Evolutionary conservation across 768 basidiomycete species (phyloP).

Genomic region (Rhizopogon roseolus): DNA sequence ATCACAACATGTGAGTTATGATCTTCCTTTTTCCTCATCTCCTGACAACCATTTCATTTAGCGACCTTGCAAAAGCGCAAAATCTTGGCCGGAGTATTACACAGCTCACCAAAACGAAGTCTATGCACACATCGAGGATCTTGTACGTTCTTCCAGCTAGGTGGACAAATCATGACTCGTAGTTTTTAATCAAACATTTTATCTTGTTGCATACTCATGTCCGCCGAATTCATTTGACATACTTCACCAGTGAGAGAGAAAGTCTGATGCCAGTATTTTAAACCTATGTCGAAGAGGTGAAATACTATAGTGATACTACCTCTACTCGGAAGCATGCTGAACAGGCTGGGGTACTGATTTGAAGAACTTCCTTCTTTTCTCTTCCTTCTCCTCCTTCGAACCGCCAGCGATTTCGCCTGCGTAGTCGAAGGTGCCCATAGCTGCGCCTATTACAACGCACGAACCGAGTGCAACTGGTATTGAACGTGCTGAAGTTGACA

Average conservation of each 20-base stretch:
- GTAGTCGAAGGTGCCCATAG: slow-evolving; percentile 79
- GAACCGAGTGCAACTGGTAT: slow-evolving; percentile 77
- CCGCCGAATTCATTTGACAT: not conserved
- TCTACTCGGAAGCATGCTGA: slow-evolving; percentile 17
- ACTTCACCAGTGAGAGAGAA: not conserved
- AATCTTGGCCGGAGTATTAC: slow-evolving; percentile 51
- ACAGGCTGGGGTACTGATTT: slow-evolving; percentile 52
- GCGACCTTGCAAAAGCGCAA: slow-evolving; percentile 36
- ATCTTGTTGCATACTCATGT: not conserved
- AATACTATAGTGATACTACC: slow-evolving; percentile 11
- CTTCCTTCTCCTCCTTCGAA: slow-evolving; percentile 47
- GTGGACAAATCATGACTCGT: not conserved
- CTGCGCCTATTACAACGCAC: slow-evolving; percentile 73
- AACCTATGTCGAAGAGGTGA: not conserved
- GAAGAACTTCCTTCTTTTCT: slow-evolving; percentile 78
- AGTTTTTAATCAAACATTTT: not conserved
- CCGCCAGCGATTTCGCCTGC: slow-evolving; percentile 60
- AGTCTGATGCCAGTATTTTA: not conserved
- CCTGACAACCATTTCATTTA: slow-evolving; percentile 14
- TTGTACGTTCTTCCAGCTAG: slow-evolving; percentile 5
- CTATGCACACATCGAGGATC: slow-evolving; percentile 33
- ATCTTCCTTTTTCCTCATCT: not conserved
- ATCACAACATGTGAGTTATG: slow-evolving; percentile 36
- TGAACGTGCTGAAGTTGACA: slow-evolving; percentile 58
- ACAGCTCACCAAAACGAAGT: slow-evolving; percentile 37